Conservation (phyloP, 176 grass and related monocot species). For the Aegilops sharonensis region DNA sequence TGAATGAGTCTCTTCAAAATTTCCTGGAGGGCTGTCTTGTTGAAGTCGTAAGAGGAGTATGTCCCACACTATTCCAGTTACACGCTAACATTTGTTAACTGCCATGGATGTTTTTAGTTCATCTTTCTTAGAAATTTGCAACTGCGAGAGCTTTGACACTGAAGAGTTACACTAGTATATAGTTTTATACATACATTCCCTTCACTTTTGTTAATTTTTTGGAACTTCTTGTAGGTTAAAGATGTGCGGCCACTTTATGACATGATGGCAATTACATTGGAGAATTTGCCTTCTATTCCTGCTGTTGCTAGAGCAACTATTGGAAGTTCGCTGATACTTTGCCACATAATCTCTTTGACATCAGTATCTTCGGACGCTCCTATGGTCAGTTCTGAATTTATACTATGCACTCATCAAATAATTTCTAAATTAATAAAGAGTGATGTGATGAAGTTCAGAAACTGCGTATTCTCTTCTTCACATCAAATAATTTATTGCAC, state of each 20-base stretch:
- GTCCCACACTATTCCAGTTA: constrained; percentile 23
- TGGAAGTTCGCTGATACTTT: constrained; percentile 92
- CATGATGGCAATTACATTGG: constrained; percentile 83
- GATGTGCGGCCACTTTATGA: constrained; percentile 77
- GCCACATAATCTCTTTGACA: constrained; percentile 90
- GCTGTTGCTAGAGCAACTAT: constrained; percentile 75
- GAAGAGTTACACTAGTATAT: constrained; percentile 1
- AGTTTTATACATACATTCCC: background rate
- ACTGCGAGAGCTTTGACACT: background rate
- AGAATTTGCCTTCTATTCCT: constrained; percentile 65
- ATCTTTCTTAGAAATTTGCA: constrained; percentile 8
- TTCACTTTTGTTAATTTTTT: constrained; percentile 22
- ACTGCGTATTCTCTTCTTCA: background rate
- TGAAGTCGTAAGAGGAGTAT: constrained; percentile 95
- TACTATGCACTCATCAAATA: background rate
- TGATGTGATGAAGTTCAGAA: background rate
- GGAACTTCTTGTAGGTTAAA: constrained; percentile 59
- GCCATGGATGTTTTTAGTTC: background rate
- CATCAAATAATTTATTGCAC: background rate
- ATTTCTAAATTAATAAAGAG: constrained; percentile 14
- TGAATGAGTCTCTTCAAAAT: constrained; percentile 93
- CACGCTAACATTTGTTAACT: constrained; percentile 16
- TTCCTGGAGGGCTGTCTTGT: constrained; percentile 85
- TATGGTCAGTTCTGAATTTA: constrained; percentile 52
- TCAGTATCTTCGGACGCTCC: constrained; percentile 46